These are phyloP conservation scores for Cyberlindnera mississippiensis DNA, from an alignment of 805 yeast species.

Conservation along the genomic window DNA sequence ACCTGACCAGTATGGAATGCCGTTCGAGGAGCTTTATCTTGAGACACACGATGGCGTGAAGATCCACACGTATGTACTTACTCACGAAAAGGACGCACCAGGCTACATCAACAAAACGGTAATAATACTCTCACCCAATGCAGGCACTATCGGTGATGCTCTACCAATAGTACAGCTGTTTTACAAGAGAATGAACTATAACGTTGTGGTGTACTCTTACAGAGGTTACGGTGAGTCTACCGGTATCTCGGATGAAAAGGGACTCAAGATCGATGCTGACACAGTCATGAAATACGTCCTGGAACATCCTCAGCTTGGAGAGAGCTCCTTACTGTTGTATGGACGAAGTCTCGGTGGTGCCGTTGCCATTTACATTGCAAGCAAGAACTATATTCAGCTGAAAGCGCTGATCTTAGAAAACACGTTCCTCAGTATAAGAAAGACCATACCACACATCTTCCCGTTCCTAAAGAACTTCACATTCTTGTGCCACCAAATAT, in stretches of 20 bases:
- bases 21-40: slow-evolving; percentile 57
- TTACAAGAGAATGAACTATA: slow-evolving; percentile 57
- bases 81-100: slow-evolving; percentile 40
- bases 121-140: slow-evolving; percentile 82
- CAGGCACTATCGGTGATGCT: slow-evolving; percentile 92
- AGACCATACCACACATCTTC: slow-evolving; percentile 69
- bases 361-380: slow-evolving; percentile 78
- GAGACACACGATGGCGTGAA: slow-evolving; percentile 67
- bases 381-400: slow-evolving; percentile 46
- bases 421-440: slow-evolving; percentile 73
- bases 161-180: slow-evolving; percentile 75
- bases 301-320: slow-evolving; percentile 47
- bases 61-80: slow-evolving; percentile 60
- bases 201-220: slow-evolving; percentile 82
- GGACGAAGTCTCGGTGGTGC: slow-evolving; percentile 97
- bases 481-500: slow-evolving; percentile 65
- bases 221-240: slow-evolving; percentile 86
- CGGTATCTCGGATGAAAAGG: slow-evolving; percentile 72
- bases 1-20: slow-evolving; percentile 67
- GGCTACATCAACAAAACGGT: slow-evolving; percentile 60
- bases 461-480: slow-evolving; percentile 59
- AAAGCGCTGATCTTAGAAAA: slow-evolving; percentile 77
- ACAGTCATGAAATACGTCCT: slow-evolving; percentile 58
- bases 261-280: slow-evolving; percentile 79
- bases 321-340: slow-evolving; percentile 59